A percentile compares a stretch with the other conserved stretches of the same genome.
These are phyloP conservation scores for Fusarium fujikuroi DNA, from an alignment of 2,329 filamentous ascomycete species.

Conservation along the genomic window DNA sequence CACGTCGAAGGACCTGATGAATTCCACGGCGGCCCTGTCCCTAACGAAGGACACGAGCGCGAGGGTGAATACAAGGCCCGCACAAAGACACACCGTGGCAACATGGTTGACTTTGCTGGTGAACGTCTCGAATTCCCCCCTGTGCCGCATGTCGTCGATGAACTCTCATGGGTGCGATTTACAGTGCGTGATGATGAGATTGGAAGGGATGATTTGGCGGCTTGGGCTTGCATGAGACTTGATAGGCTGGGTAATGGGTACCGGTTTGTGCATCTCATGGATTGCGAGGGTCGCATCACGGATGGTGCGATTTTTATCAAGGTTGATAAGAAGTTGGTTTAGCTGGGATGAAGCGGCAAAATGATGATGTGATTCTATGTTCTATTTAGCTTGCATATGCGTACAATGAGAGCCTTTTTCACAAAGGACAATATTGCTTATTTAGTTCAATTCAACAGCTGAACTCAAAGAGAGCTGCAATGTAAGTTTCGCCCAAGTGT, in stretches of 20 bases:
- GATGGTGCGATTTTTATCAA: conserved; percentile 79
- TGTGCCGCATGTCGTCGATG: conserved; percentile 69
- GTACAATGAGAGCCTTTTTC: not conserved
- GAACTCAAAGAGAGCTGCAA: too few relatives aligned
- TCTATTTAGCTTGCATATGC: not conserved
- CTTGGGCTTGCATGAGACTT: conserved; percentile 89
- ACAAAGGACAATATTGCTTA: not conserved
- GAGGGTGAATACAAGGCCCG: conserved; percentile 65
- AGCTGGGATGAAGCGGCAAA: conserved; percentile 13
- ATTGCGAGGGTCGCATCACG: conserved; percentile 72
- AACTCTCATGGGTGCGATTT: conserved; percentile 81
- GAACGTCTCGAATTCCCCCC: conserved; percentile 68
- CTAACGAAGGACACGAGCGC: conserved; percentile 54
- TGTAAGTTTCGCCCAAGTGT: too few relatives aligned
- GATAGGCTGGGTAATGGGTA: conserved; percentile 82
- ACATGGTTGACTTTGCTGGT: conserved; percentile 70
- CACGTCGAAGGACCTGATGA: conserved; percentile 77
- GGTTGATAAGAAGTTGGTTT: conserved; percentile 68
- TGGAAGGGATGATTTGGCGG: conserved; percentile 79
- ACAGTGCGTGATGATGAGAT: conserved; percentile 90
- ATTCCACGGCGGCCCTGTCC: conserved; percentile 49
- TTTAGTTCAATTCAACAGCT: not conserved
- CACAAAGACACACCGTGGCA: conserved; percentile 67
- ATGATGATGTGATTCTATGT: not conserved
- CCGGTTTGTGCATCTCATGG: conserved; percentile 79